phyloP scores from a whole-genome alignment of 768 basidiomycete genomes.

The Podaxis pistillaris region DNA sequence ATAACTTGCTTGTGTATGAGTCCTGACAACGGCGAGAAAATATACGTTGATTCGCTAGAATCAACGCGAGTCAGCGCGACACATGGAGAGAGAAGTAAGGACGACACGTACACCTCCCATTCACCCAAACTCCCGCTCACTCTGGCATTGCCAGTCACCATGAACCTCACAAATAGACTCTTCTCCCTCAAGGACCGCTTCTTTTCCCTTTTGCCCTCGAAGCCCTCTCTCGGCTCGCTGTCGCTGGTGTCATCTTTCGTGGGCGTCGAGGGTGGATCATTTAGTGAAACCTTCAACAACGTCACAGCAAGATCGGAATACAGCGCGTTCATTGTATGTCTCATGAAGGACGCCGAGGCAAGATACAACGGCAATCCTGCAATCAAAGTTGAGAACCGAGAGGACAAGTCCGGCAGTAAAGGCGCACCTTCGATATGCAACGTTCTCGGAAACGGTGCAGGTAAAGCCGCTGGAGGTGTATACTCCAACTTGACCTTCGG shows the following conservation, averaged over 20 bases:
- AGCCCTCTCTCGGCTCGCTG: neutral
- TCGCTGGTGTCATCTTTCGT: neutral
- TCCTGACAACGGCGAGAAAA: slow-evolving; percentile 66
- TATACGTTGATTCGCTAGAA: slow-evolving; percentile 66
- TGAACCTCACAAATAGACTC: slow-evolving; percentile 51
- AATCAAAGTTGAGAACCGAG: neutral
- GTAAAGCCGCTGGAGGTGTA: slow-evolving; percentile 65
- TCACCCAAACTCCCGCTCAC: slow-evolving; percentile 62
- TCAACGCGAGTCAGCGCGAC: neutral
- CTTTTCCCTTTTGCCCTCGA: slow-evolving; percentile 18
- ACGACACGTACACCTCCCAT: slow-evolving; percentile 67
- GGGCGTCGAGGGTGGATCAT: slow-evolving; percentile 25
- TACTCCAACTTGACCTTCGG: slow-evolving; percentile 61
- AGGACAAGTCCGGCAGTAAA: neutral
- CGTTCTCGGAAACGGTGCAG: slow-evolving; percentile 66
- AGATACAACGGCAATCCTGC: slow-evolving; percentile 72
- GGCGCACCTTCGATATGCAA: slow-evolving; percentile 67
- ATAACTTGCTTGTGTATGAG: slow-evolving; percentile 63
- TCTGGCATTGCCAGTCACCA: slow-evolving; percentile 56
- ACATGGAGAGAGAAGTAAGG: slow-evolving; percentile 2
- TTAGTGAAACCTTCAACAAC: slow-evolving; percentile 47
- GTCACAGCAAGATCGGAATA: slow-evolving; percentile 65
- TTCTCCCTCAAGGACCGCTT: slow-evolving; percentile 48
- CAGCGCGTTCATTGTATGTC: slow-evolving; percentile 73
- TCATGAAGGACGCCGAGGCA: slow-evolving; percentile 65